Conservation (phyloP, 2,329 filamentous ascomycete genomes). For the Tympanopsis confertula region DNA sequence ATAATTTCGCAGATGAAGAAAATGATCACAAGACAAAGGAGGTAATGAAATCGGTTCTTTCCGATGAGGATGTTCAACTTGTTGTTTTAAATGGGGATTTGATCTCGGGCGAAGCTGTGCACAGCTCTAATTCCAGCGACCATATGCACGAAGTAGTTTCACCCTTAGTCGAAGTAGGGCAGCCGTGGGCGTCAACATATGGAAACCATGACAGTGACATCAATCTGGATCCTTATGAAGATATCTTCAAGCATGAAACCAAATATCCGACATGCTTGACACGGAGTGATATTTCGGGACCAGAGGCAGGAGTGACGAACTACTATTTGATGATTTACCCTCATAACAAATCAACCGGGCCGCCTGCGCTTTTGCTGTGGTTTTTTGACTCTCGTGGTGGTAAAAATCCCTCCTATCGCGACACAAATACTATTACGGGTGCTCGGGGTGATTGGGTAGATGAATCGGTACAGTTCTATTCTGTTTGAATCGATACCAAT, state of each 20-base stretch:
- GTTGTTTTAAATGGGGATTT: conserved; percentile 53
- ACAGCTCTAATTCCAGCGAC: conserved; percentile 29
- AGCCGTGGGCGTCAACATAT: conserved; percentile 45
- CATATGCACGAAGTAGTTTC: conserved; percentile 36
- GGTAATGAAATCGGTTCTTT: not conserved
- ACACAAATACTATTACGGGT: too few relatives aligned
- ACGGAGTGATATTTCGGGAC: not conserved
- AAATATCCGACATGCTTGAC: not conserved
- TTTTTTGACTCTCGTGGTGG: not conserved
- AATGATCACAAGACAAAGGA: not conserved
- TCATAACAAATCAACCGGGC: not conserved
- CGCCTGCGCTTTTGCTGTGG: not conserved
- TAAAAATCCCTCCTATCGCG: too few relatives aligned
- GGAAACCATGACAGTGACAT: conserved; percentile 48
- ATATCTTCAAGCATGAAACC: not conserved
- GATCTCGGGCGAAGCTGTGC: conserved; percentile 46
- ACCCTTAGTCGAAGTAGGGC: conserved; percentile 28
- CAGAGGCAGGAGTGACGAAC: not conserved
- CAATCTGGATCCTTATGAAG: conserved; percentile 37
- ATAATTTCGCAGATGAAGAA: not conserved
- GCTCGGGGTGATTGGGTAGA: too few relatives aligned
- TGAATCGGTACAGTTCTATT: too few relatives aligned
- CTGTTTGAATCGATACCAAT: too few relatives aligned
- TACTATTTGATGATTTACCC: not conserved
- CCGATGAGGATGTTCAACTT: conserved; percentile 20